Percentiles rank a stretch among this genome's conserved stretches.
phyloP scores from a whole-genome alignment of 306 rosid genomes.

The Cicer bijugum region DNA sequence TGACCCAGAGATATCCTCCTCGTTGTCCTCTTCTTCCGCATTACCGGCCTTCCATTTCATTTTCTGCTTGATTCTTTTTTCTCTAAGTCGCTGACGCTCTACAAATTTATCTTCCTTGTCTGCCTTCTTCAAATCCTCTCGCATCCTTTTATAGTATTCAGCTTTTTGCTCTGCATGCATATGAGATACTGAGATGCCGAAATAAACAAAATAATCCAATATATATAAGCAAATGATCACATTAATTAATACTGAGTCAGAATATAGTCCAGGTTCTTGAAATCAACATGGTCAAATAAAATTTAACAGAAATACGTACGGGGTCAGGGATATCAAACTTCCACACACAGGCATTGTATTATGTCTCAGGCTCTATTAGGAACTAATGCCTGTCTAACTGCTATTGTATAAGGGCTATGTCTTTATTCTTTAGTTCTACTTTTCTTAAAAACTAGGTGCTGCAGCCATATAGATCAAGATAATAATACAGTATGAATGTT shows the following conservation, averaged over 20 bases:
- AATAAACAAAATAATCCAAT: slow-evolving; percentile 18
- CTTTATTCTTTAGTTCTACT: not conserved
- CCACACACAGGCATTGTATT: not conserved
- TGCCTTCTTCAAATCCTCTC: slow-evolving; percentile 70
- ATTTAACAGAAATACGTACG: slow-evolving; percentile 1
- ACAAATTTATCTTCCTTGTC: slow-evolving; percentile 81
- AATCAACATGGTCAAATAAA: slow-evolving; percentile 16
- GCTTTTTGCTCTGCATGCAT: slow-evolving; percentile 64
- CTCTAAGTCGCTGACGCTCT: slow-evolving; percentile 69
- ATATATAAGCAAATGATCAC: not conserved
- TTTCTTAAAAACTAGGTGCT: not conserved
- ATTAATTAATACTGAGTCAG: not conserved
- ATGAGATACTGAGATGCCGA: slow-evolving; percentile 23
- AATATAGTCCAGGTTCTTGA: not conserved
- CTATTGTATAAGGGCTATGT: not conserved
- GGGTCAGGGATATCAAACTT: slow-evolving; percentile 4
- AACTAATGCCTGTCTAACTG: slow-evolving; percentile 9
- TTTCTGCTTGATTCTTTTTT: slow-evolving; percentile 71
- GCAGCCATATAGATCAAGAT: not conserved
- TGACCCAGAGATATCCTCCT: slow-evolving; percentile 57
- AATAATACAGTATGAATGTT: not conserved
- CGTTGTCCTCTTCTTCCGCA: slow-evolving; percentile 47
- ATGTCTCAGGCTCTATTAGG: not conserved
- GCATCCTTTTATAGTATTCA: slow-evolving; percentile 70
- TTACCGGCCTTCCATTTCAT: slow-evolving; percentile 65